Percentiles rank a stretch among this genome's conserved stretches.
Conservation (phyloP, 257 asterid species). For the Lithospermum erythrorhizon region DNA sequence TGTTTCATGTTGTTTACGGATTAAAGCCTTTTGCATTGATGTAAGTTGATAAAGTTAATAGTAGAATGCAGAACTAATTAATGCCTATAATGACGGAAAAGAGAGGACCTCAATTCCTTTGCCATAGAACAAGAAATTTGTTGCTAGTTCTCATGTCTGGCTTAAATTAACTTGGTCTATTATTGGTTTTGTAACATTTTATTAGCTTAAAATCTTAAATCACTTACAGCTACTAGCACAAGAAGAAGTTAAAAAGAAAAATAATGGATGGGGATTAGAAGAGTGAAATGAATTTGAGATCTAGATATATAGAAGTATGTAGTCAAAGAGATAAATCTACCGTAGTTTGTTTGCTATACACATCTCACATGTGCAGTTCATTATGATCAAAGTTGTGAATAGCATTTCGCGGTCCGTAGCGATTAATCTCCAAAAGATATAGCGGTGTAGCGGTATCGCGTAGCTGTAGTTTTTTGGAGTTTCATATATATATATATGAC, state of each 20-base stretch:
- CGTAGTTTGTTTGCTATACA: neutral
- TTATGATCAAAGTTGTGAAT: too few species aligned
- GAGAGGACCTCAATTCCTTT: too few species aligned
- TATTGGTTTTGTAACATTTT: neutral
- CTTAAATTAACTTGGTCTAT: too few species aligned
- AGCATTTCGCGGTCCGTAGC: too few species aligned
- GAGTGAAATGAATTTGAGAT: neutral
- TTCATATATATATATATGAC: too few species aligned
- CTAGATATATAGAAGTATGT: neutral
- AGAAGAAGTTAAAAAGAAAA: neutral
- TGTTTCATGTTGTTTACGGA: neutral
- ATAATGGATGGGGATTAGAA: neutral
- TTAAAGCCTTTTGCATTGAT: neutral
- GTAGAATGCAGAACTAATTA: neutral
- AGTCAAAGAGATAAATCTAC: neutral
- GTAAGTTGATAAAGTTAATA: neutral
- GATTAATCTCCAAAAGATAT: too few species aligned
- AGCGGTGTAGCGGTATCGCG: too few species aligned
- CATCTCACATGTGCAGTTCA: neutral
- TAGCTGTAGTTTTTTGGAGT: too few species aligned
- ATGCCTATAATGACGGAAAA: neutral
- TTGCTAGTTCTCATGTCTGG: neutral
- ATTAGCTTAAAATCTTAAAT: neutral
- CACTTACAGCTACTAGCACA: neutral
- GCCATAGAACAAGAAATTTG: too few species aligned